Conservation (phyloP, 164 flowering plant species). For the Echeveria elegans region DNA sequence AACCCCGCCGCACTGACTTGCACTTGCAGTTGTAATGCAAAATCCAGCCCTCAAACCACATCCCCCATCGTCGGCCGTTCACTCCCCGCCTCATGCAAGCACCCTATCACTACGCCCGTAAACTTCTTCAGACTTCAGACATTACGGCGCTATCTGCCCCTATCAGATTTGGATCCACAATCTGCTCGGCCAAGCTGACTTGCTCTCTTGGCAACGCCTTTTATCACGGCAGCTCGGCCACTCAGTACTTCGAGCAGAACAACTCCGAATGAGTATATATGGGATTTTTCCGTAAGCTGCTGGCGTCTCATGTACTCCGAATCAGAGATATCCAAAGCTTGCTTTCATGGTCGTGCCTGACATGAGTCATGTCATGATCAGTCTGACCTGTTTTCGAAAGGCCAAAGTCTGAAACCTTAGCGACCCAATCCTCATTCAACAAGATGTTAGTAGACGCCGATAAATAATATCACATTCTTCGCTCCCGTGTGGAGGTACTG, state of each 20-base stretch:
- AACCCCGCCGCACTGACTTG: too few species aligned
- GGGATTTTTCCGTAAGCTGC: too few species aligned
- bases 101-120: constrained; percentile 16
- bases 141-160: constrained; percentile 25
- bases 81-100: constrained; percentile 22
- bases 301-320: too few species aligned
- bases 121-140: constrained; percentile 30
- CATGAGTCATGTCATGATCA: too few species aligned
- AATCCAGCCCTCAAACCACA: constrained; percentile 22
- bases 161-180: constrained; percentile 28
- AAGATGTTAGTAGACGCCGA: too few species aligned
- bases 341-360: too few species aligned
- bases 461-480: too few species aligned
- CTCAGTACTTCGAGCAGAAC: constrained; percentile 25
- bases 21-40: constrained; percentile 33
- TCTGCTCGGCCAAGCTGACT: constrained; percentile 17
- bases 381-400: too few species aligned
- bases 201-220: constrained; percentile 7
- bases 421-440: too few species aligned
- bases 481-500: too few species aligned
- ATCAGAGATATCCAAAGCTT: too few species aligned
- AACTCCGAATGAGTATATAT: constrained; percentile 12
- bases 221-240: constrained; percentile 13
- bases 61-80: constrained; percentile 42
- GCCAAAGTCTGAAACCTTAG: too few species aligned